Conservation (phyloP, 805 yeast species). For the Brettanomyces nanus region DNA sequence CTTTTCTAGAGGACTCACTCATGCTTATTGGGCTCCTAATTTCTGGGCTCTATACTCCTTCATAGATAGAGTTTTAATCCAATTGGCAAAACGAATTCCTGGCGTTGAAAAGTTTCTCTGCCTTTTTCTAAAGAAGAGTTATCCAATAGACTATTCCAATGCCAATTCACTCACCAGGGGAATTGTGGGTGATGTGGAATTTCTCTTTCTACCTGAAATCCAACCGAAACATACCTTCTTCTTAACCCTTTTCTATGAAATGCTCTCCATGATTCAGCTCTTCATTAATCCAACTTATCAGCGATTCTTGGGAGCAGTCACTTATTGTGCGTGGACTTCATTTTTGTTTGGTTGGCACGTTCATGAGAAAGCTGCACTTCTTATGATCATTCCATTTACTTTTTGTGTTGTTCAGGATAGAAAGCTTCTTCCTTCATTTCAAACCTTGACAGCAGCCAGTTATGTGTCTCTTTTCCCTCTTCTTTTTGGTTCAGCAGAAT, state of each 20-base stretch:
- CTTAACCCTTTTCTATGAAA: constrained; percentile 77
- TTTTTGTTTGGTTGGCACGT: constrained; percentile 98
- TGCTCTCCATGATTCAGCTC: constrained; percentile 66
- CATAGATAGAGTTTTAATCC: constrained; percentile 59
- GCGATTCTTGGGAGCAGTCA: constrained; percentile 74
- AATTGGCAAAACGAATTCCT: constrained; percentile 20
- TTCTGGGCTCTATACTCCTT: constrained; percentile 93
- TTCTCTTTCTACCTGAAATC: constrained; percentile 72
- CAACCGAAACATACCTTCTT: constrained; percentile 71
- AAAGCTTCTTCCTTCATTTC: constrained; percentile 62
- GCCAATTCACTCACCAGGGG: constrained; percentile 55
- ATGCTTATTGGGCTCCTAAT: constrained; percentile 99
- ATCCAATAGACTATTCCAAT: constrained; percentile 5
- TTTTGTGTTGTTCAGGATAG: constrained; percentile 66
- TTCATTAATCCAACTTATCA: constrained; percentile 64
- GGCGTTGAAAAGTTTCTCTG: constrained; percentile 11
- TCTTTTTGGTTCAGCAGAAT: constrained; percentile 70
- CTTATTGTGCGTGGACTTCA: constrained; percentile 86
- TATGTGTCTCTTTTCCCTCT: constrained; percentile 86
- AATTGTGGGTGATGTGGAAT: constrained; percentile 82
- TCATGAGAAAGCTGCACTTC: constrained; percentile 93
- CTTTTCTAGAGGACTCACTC: constrained; percentile 89
- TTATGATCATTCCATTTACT: constrained; percentile 81
- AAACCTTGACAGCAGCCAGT: constrained; percentile 68
- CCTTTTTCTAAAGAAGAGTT: constrained; percentile 8